A percentile compares a stretch with the other conserved stretches of the same genome.
Evolutionary conservation across 495 filamentous ascomycete species (phyloP).

Genomic region (Penicillium verhagenii): DNA sequence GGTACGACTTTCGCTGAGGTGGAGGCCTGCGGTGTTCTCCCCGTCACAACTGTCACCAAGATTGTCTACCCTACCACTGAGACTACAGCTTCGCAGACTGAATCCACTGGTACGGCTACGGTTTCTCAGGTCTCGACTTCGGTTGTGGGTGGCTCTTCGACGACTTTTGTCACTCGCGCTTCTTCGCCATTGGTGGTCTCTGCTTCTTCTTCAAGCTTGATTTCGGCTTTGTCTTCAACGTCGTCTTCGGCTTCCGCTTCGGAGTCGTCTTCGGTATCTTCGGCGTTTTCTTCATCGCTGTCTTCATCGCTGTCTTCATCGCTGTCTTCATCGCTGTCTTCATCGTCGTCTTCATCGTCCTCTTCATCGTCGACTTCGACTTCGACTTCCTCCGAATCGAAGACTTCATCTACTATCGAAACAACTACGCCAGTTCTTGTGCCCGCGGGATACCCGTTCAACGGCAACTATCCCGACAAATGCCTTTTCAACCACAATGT

Average conservation of each 20-base stretch:
- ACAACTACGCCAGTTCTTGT: background rate
- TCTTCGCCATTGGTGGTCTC: background rate
- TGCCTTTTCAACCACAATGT: background rate
- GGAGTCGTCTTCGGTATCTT: too few relatives aligned
- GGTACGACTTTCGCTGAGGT: background rate
- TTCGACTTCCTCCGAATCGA: background rate
- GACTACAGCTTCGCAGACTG: background rate
- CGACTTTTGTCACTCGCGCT: background rate
- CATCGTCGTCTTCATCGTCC: background rate
- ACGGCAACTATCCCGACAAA: background rate
- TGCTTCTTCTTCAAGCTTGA: background rate
- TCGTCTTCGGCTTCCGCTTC: background rate
- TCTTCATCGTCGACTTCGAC: background rate
- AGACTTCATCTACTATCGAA: background rate
- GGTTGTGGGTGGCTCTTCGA: background rate
- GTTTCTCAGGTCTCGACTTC: background rate
- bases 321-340: background rate
- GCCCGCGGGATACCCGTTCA: background rate
- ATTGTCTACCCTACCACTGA: background rate
- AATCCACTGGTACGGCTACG: background rate
- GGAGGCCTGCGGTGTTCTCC: background rate
- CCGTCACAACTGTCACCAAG: background rate
- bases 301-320: background rate
- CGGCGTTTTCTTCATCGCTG: background rate
- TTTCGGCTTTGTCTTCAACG: background rate